Conservation (phyloP, 2,329 filamentous ascomycete genomes). For the Chaetothyriales sp. region DNA sequence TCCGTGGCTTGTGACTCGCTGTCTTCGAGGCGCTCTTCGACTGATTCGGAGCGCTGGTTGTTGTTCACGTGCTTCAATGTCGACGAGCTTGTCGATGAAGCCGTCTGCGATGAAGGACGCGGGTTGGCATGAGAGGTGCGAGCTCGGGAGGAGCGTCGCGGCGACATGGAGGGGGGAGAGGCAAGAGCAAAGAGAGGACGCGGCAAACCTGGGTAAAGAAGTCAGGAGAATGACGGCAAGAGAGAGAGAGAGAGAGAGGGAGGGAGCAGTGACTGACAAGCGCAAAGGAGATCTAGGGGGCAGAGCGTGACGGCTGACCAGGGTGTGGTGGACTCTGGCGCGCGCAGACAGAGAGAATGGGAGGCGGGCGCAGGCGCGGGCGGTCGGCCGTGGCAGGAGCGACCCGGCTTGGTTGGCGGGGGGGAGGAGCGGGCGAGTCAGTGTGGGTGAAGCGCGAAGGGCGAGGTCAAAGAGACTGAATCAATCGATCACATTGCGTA, state of each 20-base stretch:
- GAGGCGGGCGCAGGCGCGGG: neutral
- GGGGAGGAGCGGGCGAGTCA: neutral
- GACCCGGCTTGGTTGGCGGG: neutral
- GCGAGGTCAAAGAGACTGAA: neutral
- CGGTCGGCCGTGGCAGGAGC: neutral
- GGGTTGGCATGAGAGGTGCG: constrained; percentile 48
- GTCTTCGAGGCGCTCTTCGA: constrained; percentile 40
- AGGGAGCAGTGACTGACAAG: neutral
- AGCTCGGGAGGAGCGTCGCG: constrained; percentile 83
- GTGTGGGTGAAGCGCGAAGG: neutral
- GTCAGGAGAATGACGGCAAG: neutral
- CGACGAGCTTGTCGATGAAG: constrained; percentile 61
- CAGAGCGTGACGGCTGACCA: neutral
- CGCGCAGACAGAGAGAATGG: neutral
- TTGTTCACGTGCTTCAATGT: constrained; percentile 47
- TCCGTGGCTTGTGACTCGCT: constrained; percentile 26
- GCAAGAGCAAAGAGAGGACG: neutral
- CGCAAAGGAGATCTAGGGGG: neutral
- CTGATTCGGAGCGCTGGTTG: constrained; percentile 40
- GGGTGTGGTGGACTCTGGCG: neutral
- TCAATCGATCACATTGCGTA: neutral
- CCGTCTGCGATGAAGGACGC: constrained; percentile 55
- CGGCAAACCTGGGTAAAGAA: neutral
- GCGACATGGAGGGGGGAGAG: constrained; percentile 40
- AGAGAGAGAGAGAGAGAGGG: neutral